A percentile compares a stretch with the other conserved stretches of the same genome.
Conservation (phyloP, 1,284 basidiomycete genomes). For the Cystobasidium pallidum region DNA sequence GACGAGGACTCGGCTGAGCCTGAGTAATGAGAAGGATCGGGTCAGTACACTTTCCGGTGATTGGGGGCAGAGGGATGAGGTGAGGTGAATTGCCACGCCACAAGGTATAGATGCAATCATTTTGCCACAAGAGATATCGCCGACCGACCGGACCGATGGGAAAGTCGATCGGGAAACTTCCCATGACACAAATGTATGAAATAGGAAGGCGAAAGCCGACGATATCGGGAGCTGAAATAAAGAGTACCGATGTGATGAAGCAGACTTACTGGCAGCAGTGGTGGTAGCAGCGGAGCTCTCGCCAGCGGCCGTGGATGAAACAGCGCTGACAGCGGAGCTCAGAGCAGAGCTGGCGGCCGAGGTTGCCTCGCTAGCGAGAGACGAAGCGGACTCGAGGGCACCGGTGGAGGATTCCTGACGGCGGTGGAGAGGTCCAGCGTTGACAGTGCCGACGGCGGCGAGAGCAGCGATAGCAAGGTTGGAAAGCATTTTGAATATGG, state of each 20-base stretch:
- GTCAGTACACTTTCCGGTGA: conserved; percentile 1
- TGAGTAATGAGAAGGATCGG: neutral
- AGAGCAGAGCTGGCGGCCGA: conserved; percentile 46
- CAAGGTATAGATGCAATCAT: no score
- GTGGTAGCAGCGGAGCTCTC: conserved; percentile 19
- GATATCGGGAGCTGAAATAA: neutral
- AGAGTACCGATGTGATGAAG: neutral
- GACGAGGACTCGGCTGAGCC: conserved; percentile 11
- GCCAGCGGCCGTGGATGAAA: conserved; percentile 15
- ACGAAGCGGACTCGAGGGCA: conserved; percentile 6
- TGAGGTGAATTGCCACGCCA: no score
- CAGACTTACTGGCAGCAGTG: conserved; percentile 24
- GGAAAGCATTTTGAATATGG: conserved; percentile 33
- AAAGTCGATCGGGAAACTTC: conserved; percentile 8
- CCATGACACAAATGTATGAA: conserved; percentile 6
- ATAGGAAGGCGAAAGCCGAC: conserved; percentile 20
- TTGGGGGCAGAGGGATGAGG: no score
- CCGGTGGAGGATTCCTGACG: conserved; percentile 26
- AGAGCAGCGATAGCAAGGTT: conserved; percentile 28
- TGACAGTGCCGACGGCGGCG: conserved; percentile 34
- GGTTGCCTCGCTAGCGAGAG: conserved; percentile 19
- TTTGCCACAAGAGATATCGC: no score
- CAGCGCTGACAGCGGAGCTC: conserved; percentile 20
- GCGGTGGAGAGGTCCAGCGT: conserved; percentile 34
- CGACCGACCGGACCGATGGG: conserved; percentile 6